phyloP scores from a whole-genome alignment of 1,284 basidiomycete species.

The Quambalaria eucalypti region DNA sequence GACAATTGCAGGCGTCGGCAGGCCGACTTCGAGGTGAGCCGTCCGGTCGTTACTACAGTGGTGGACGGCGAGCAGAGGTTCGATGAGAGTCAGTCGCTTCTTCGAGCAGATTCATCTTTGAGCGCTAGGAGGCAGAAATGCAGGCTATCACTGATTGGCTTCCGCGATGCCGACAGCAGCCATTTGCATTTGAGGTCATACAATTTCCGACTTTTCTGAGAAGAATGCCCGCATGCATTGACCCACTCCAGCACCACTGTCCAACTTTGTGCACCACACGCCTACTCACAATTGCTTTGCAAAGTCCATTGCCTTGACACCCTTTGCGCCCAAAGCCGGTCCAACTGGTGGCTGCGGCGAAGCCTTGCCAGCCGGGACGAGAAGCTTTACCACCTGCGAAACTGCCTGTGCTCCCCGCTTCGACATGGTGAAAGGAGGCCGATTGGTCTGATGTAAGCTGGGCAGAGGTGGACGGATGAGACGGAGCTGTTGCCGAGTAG shows the following conservation, averaged over 20 bases:
- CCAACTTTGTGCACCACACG: too few relatives aligned
- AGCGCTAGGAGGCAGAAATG: constrained; percentile 5
- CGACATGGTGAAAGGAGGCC: too few relatives aligned
- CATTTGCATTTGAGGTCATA: too few relatives aligned
- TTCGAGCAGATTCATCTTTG: not conserved
- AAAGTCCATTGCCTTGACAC: constrained; percentile 99
- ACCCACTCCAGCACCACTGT: too few relatives aligned
- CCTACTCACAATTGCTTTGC: constrained; percentile 62
- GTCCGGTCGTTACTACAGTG: constrained; percentile 54
- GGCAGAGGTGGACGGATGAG: too few relatives aligned
- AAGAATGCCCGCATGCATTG: too few relatives aligned
- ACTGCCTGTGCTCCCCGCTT: constrained; percentile 38
- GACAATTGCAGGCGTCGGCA: constrained; percentile 82
- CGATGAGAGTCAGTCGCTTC: not conserved
- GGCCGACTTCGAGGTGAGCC: constrained; percentile 75
- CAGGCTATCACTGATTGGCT: too few relatives aligned
- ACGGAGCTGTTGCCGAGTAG: too few relatives aligned
- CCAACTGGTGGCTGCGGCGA: constrained; percentile 92
- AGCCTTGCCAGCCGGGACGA: constrained; percentile 88
- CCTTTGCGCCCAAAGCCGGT: constrained; percentile 90
- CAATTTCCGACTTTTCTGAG: too few relatives aligned
- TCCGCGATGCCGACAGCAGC: too few relatives aligned
- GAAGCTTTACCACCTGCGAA: constrained; percentile 53
- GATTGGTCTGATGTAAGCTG: too few relatives aligned
- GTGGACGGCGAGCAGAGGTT: not conserved